Evolutionary conservation across 129 eudicot species (phyloP).

Genomic region (Mikania micrantha): DNA sequence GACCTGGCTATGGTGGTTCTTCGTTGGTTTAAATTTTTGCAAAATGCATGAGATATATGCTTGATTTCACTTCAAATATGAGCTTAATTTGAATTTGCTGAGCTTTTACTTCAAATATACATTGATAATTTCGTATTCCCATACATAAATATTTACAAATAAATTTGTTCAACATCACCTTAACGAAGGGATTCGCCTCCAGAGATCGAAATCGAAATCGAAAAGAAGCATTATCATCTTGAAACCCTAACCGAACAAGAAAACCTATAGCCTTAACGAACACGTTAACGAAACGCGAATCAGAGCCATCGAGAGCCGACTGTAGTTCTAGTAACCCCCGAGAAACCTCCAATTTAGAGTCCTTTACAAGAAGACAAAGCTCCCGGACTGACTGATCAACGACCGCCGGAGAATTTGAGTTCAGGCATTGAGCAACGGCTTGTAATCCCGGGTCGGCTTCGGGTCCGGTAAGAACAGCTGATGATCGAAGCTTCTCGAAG

Average conservation of each 20-base stretch:
- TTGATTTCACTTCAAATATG: neutral
- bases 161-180: conserved; percentile 35
- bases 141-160: neutral
- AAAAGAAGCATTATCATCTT: conserved; percentile 6
- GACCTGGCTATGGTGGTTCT: too few species aligned
- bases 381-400: conserved; percentile 85
- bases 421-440: conserved; percentile 66
- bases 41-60: neutral
- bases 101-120: neutral
- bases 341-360: conserved; percentile 37
- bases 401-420: conserved; percentile 66
- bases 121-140: neutral
- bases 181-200: conserved; percentile 68
- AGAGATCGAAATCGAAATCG: conserved; percentile 35
- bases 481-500: conserved; percentile 61
- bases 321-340: conserved; percentile 65
- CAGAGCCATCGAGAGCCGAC: conserved; percentile 61
- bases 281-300: conserved; percentile 44
- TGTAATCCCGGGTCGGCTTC: conserved; percentile 41
- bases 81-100: neutral
- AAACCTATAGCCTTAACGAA: conserved; percentile 70
- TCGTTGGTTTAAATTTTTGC: too few species aligned
- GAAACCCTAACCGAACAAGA: conserved; percentile 57
- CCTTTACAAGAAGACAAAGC: conserved; percentile 60
- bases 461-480: conserved; percentile 27